phyloP scores from a whole-genome alignment of 2,329 filamentous ascomycete species.

The Arachnomyces sp. region DNA sequence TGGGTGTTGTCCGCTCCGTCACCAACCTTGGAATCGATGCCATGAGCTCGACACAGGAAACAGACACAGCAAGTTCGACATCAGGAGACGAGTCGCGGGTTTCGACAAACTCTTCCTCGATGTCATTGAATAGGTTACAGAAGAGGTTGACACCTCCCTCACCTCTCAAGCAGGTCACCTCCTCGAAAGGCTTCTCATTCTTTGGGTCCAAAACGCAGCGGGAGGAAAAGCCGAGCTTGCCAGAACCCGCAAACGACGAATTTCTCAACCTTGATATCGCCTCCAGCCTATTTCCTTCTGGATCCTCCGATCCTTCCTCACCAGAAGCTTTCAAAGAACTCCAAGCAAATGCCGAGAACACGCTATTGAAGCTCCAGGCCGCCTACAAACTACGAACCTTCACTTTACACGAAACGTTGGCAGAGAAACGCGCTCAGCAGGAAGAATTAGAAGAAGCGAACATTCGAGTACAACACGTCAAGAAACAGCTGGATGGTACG shows the following conservation, averaged over 20 bases:
- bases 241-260: conserved; percentile 42
- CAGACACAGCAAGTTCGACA: conserved; percentile 11
- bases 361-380: conserved; percentile 47
- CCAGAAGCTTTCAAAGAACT: conserved; percentile 50
- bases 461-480: conserved; percentile 49
- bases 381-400: conserved; percentile 48
- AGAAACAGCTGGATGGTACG: conserved; percentile 54
- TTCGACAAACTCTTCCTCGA: conserved; percentile 13
- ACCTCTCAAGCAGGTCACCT: conserved; percentile 26
- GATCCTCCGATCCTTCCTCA: conserved; percentile 39
- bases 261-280: conserved; percentile 48
- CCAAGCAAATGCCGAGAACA: conserved; percentile 47
- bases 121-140: conserved; percentile 18
- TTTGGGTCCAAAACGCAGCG: conserved; percentile 31
- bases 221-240: conserved; percentile 19
- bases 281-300: conserved; percentile 46
- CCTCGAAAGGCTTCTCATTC: conserved; percentile 34
- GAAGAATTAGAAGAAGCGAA: conserved; percentile 55
- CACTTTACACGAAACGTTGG: conserved; percentile 42
- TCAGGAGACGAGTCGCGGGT: too few species aligned
- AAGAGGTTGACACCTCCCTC: conserved; percentile 24
- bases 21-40: neutral
- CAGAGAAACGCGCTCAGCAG: conserved; percentile 49
- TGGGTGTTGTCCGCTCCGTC: conserved; percentile 4
- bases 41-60: conserved; percentile 4